These are phyloP conservation scores for Phytophthora multivora DNA, from an alignment of 352 stramenopile genomes.

Conservation along the genomic window DNA sequence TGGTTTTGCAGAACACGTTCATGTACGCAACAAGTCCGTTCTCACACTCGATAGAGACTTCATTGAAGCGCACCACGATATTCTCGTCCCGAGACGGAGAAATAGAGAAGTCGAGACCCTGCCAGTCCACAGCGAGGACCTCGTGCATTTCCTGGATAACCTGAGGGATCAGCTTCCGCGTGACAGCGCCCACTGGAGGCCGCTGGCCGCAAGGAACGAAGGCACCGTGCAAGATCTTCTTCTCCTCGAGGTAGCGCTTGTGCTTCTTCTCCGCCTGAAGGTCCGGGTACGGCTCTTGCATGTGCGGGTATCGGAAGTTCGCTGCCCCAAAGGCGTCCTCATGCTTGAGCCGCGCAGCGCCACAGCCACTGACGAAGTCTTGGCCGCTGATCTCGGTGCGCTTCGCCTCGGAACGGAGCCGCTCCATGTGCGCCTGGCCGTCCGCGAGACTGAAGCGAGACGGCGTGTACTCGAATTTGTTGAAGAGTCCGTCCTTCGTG, in stretches of 20 bases:
- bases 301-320: constrained; percentile 65
- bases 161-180: constrained; percentile 69
- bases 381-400: constrained; percentile 69
- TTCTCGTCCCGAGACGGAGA: constrained; percentile 63
- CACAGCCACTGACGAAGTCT: constrained; percentile 65
- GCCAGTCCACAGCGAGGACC: constrained; percentile 65
- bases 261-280: constrained; percentile 57
- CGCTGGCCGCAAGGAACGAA: constrained; percentile 71
- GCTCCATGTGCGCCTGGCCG: constrained; percentile 69
- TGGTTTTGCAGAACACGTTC: constrained; percentile 78
- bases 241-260: constrained; percentile 65
- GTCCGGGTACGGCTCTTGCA: constrained; percentile 72
- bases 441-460: constrained; percentile 70
- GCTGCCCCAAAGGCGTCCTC: constrained; percentile 72
- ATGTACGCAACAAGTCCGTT: constrained; percentile 78
- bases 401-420: constrained; percentile 69
- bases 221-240: constrained; percentile 72
- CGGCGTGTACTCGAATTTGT: constrained; percentile 77
- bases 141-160: constrained; percentile 76
- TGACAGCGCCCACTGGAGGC: constrained; percentile 59
- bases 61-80: constrained; percentile 62
- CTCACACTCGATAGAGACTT: constrained; percentile 55
- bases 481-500: constrained; percentile 78
- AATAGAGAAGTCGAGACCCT: constrained; percentile 57
- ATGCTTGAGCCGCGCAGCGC: constrained; percentile 63